Conservation (phyloP, 371 early-diverging fungal genomes). For the Mortierella sp. region DNA sequence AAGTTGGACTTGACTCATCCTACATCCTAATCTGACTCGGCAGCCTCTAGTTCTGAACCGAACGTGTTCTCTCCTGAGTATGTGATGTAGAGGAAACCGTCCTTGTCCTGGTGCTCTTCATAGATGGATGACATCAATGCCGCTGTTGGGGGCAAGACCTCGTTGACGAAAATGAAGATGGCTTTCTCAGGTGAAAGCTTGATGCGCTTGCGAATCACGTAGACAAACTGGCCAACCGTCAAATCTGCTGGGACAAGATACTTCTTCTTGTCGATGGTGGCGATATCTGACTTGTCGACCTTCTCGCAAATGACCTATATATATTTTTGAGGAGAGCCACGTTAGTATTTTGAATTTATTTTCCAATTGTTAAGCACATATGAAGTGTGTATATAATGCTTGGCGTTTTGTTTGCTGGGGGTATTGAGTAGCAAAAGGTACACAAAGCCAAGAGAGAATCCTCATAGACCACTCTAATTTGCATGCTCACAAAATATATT, state of each 20-base stretch:
- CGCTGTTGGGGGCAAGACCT: slow-evolving; percentile 91
- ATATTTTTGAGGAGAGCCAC: not conserved
- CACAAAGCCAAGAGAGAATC: not conserved
- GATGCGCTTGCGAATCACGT: slow-evolving; percentile 95
- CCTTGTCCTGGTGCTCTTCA: slow-evolving; percentile 95
- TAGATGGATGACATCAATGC: slow-evolving; percentile 92
- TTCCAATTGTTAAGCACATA: no score
- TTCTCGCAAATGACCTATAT: slow-evolving; percentile 90
- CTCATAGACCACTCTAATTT: no score
- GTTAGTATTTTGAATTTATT: not conserved
- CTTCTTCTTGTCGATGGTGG: slow-evolving; percentile 98
- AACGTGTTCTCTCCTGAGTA: slow-evolving; percentile 92
- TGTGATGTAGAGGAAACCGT: slow-evolving; percentile 95
- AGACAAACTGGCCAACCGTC: slow-evolving; percentile 98
- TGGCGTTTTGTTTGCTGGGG: not conserved
- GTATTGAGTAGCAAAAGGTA: not conserved
- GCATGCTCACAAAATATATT: not conserved
- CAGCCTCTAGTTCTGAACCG: slow-evolving; percentile 59
- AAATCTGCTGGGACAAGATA: slow-evolving; percentile 97
- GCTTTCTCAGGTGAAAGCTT: slow-evolving; percentile 96
- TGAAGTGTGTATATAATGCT: not conserved
- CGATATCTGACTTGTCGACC: slow-evolving; percentile 95
- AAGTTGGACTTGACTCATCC: not conserved
- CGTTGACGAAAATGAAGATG: slow-evolving; percentile 98
- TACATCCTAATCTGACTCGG: slow-evolving; percentile 22